Evolutionary conservation across 2,329 filamentous ascomycete species (phyloP).

Genomic region (Fusarium sp.): DNA sequence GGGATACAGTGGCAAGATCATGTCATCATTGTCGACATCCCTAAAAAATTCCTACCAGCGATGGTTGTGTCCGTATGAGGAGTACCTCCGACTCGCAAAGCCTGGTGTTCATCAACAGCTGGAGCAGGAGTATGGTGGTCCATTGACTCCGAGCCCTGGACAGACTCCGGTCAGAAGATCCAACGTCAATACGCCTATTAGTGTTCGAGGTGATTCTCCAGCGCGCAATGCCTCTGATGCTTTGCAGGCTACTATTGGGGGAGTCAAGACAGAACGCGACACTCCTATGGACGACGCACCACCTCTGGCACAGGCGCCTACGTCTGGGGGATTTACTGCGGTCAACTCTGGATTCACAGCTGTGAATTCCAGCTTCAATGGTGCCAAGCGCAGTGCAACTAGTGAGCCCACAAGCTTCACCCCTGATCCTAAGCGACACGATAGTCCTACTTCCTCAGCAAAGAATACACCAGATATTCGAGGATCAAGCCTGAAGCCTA

Average conservation of each 20-base stretch:
- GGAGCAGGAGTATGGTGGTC: conserved; percentile 91
- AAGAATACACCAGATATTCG: conserved; percentile 75
- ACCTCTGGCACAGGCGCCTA: conserved; percentile 50
- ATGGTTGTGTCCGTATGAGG: conserved; percentile 97
- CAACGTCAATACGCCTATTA: conserved; percentile 68
- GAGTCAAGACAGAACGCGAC: conserved; percentile 60
- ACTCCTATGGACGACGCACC: conserved; percentile 61
- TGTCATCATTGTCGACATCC: conserved; percentile 97
- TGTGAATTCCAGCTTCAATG: conserved; percentile 77
- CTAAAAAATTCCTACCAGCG: conserved; percentile 98
- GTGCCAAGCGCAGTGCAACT: conserved; percentile 68
- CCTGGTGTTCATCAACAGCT: conserved; percentile 97
- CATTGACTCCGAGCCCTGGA: conserved; percentile 80
- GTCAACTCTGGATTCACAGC: conserved; percentile 70
- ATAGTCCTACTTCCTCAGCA: conserved; percentile 71
- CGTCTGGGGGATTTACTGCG: conserved; percentile 57
- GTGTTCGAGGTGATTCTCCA: conserved; percentile 73
- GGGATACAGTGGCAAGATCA: conserved; percentile 98
- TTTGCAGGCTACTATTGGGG: conserved; percentile 62
- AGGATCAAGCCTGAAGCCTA: conserved; percentile 65
- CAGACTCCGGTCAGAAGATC: conserved; percentile 78
- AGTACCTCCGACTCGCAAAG: conserved; percentile 90
- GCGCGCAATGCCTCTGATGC: conserved; percentile 67
- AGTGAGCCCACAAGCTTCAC: conserved; percentile 68
- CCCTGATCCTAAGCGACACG: conserved; percentile 68